Evolutionary conservation across 2,329 filamentous ascomycete genomes (phyloP).

Genomic region (Xylariomycetidae sp.): DNA sequence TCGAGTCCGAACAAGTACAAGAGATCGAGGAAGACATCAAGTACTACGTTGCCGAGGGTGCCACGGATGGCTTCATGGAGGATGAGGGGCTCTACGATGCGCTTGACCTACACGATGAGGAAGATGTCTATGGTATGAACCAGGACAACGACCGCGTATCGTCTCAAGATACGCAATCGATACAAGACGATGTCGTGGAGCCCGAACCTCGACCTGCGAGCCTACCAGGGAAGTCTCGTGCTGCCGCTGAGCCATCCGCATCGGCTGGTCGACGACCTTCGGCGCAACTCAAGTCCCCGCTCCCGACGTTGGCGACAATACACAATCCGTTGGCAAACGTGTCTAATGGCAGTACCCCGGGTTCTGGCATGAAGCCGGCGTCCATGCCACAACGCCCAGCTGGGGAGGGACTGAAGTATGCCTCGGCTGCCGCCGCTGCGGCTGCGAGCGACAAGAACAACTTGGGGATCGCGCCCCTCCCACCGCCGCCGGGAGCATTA

Average conservation of each 20-base stretch:
- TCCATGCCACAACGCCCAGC: conserved; percentile 76
- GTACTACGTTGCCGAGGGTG: conserved; percentile 89
- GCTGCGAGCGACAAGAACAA: conserved; percentile 82
- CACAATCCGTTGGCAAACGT: conserved; percentile 64
- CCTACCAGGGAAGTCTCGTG: conserved; percentile 46
- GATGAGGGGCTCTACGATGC: conserved; percentile 96
- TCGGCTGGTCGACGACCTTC: conserved; percentile 65
- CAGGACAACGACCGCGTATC: conserved; percentile 80
- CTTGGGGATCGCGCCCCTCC: conserved; percentile 87
- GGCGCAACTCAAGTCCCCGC: conserved; percentile 83
- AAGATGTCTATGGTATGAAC: conserved; percentile 76
- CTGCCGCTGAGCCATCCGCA: conserved; percentile 51
- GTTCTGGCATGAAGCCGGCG: conserved; percentile 82
- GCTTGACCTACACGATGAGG: conserved; percentile 85
- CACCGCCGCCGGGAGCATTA: conserved; percentile 70
- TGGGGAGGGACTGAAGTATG: conserved; percentile 91
- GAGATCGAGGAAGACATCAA: conserved; percentile 88
- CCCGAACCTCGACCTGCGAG: conserved; percentile 40
- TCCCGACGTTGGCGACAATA: conserved; percentile 86
- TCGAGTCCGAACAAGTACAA: conserved; percentile 81
- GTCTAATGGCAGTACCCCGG: conserved; percentile 45
- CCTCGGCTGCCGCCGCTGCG: conserved; percentile 88
- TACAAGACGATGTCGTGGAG: conserved; percentile 76
- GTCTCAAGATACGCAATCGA: conserved; percentile 90
- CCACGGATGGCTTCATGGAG: conserved; percentile 84